Evolutionary conservation across 129 eudicot genomes (phyloP).

Genomic region (Flaveria robusta): DNA sequence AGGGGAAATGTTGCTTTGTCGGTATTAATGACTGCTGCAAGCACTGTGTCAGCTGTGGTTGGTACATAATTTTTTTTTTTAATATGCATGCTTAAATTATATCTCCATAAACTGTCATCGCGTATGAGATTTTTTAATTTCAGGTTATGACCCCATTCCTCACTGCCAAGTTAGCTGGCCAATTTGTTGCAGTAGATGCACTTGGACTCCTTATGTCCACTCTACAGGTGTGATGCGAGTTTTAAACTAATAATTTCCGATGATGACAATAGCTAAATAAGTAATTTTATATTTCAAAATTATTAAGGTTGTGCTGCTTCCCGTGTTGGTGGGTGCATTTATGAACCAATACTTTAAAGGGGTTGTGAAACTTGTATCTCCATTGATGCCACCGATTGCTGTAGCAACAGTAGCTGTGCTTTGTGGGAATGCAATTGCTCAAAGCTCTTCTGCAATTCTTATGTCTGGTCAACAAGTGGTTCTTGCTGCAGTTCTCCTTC

Average conservation of each 20-base stretch:
- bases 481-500: constrained; percentile 70
- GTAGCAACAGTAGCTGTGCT: constrained; percentile 89
- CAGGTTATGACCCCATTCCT: constrained; percentile 92
- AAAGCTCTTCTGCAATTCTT: constrained; percentile 81
- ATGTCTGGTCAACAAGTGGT: constrained; percentile 82
- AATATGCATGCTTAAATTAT: not conserved
- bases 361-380: constrained; percentile 63
- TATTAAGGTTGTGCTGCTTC: constrained; percentile 79
- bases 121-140: constrained; percentile 6
- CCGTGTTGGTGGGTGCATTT: constrained; percentile 89
- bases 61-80: constrained; percentile 40
- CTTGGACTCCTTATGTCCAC: constrained; percentile 74
- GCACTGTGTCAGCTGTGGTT: constrained; percentile 94
- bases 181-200: constrained; percentile 91
- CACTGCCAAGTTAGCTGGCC: constrained; percentile 88
- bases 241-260: not conserved
- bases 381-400: constrained; percentile 93
- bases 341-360: constrained; percentile 78
- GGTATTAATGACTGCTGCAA: constrained; percentile 92
- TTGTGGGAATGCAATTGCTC: constrained; percentile 94
- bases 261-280: not conserved
- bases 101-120: not conserved
- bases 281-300: constrained; percentile 7
- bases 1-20: constrained; percentile 98
- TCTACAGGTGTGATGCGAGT: constrained; percentile 69